A percentile compares a stretch with the other conserved stretches of the same genome.
These are phyloP conservation scores for Sphaerulina musiva DNA, from an alignment of 2,329 filamentous ascomycete genomes.

Conservation along the genomic window DNA sequence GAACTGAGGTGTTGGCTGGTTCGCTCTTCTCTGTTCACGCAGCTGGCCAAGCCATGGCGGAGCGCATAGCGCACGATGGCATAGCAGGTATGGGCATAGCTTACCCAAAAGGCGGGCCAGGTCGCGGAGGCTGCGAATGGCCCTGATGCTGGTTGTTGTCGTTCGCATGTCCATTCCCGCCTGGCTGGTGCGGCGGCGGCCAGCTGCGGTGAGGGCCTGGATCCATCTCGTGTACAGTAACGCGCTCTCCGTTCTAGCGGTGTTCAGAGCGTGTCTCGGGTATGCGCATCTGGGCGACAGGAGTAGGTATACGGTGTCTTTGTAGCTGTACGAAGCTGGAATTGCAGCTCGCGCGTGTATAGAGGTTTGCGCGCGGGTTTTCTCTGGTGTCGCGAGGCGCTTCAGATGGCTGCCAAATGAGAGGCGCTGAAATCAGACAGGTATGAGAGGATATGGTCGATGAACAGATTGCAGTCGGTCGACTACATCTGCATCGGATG, in stretches of 20 bases:
- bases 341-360: background rate
- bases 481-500: background rate
- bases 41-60: too few relatives aligned
- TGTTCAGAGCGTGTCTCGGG: background rate
- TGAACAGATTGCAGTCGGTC: background rate
- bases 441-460: background rate
- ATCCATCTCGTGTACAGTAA: background rate
- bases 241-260: background rate
- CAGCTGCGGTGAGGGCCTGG: conserved; percentile 16
- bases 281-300: background rate
- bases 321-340: background rate
- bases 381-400: background rate
- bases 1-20: background rate
- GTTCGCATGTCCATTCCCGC: conserved; percentile 24
- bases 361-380: background rate
- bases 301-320: background rate
- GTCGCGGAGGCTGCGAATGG: conserved; percentile 26
- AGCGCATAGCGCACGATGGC: background rate
- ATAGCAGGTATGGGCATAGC: conserved; percentile 9
- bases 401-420: background rate
- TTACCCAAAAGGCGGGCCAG: conserved; percentile 28
- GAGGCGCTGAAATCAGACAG: background rate
- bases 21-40: background rate
- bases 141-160: conserved; percentile 21
- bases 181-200: conserved; percentile 23